These are phyloP conservation scores for Quercus phellos DNA, from an alignment of 331 rosid species.

Conservation along the genomic window DNA sequence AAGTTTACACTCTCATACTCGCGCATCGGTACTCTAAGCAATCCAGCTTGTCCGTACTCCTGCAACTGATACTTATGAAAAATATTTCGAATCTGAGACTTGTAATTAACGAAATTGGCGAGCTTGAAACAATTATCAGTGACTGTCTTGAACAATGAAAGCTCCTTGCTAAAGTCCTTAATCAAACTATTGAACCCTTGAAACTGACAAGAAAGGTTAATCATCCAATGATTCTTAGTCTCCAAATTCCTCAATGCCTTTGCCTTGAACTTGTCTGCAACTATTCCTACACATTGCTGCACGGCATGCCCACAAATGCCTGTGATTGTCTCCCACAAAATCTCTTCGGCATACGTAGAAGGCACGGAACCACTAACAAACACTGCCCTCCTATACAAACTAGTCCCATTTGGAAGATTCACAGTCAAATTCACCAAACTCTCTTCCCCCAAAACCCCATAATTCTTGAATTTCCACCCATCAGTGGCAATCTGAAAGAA, in stretches of 20 bases:
- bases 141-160: conserved; percentile 52
- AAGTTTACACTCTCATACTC: conserved; percentile 34
- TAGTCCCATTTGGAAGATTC: conserved; percentile 88
- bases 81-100: conserved; percentile 53
- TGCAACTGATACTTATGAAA: conserved; percentile 70
- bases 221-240: conserved; percentile 88
- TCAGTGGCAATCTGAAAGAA: conserved; percentile 77
- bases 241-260: conserved; percentile 78
- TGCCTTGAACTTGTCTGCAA: conserved; percentile 74
- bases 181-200: conserved; percentile 62
- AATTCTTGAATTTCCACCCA: conserved; percentile 63
- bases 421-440: conserved; percentile 64
- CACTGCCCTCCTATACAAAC: conserved; percentile 69
- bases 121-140: conserved; percentile 60
- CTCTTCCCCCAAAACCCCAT: conserved; percentile 34
- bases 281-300: conserved; percentile 79
- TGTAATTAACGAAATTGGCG: conserved; percentile 59
- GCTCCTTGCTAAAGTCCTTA: conserved; percentile 65
- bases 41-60: conserved; percentile 56
- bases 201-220: conserved; percentile 77
- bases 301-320: conserved; percentile 67
- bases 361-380: conserved; percentile 65
- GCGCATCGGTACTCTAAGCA: conserved; percentile 46
- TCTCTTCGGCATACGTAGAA: conserved; percentile 70
- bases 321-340: conserved; percentile 73